Evolutionary conservation across 2,329 filamentous ascomycete genomes (phyloP), one percentile per base, ranked within the genome.

Genomic region (Pezicula neosporulosa): DNA sequence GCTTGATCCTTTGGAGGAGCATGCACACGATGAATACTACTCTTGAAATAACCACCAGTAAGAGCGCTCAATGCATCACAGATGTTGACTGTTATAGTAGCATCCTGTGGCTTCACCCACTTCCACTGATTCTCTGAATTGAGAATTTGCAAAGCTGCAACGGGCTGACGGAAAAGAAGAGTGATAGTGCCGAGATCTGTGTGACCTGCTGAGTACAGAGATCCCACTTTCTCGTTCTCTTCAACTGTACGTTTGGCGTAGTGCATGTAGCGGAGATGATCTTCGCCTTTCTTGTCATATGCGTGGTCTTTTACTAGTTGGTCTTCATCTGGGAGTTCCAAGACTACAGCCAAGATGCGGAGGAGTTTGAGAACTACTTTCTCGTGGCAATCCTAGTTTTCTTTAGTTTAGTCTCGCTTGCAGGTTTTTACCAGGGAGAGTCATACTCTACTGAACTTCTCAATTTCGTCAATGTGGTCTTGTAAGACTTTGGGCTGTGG

Each of bases 201-300:
- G 48, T 71, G 68, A 0, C 78, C 78, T 0, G 69, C 67, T 0
- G 70, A 70, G 59, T 76, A 79, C 2, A 80, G 64, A 27, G 67
- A 64, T 0, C 72, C 71, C 0, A 72, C 66, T 43, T 66, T 67
- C 42, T 70, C 68, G 54, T 75, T 77, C n/a, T 77, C 72, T 16
- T 77, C 71, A 0, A 68, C 63, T 0, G 68, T 71, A 46, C 78
- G 75, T 0, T 73, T 70, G 13, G 72, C 70, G 54, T 82, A 82
- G 51, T 77, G 72, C 78, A 83, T 83, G 62, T 83, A 83, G 3
- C 82, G 74, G 7, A 83, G 69, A 50, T 84, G 79, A 28, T 78
- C 77, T 51, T 83, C 79, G 18, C 77, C 74, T 33, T 77, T 71
- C 6, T 74, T 70, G 3, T 80, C 72, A 63, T 83, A 86, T 21